Percentiles rank a stretch among this genome's conserved stretches.
Conservation (phyloP, 1,284 basidiomycete species). For the Microbotryum intermedium region DNA sequence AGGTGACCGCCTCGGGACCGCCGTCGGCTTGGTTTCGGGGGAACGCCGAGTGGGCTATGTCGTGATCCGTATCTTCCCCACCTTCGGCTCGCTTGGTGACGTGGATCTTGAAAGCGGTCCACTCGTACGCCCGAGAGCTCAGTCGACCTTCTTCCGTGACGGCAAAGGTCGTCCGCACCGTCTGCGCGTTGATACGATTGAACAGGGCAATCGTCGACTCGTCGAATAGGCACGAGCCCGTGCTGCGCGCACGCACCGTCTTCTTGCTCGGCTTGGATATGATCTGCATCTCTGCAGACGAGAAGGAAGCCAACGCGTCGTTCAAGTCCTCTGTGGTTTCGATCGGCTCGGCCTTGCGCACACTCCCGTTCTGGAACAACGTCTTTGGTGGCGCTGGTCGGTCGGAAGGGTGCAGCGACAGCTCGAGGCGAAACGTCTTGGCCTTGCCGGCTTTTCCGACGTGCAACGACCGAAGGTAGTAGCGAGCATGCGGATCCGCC, state of each 20-base stretch:
- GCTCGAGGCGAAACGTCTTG: slow-evolving; percentile 76
- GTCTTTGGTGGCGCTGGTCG: too few species aligned
- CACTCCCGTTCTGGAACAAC: slow-evolving; percentile 6
- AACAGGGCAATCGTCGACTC: slow-evolving; percentile 88
- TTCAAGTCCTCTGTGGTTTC: neutral
- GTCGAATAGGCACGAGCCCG: slow-evolving; percentile 79
- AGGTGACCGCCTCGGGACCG: slow-evolving; percentile 73
- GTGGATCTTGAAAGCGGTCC: slow-evolving; percentile 90
- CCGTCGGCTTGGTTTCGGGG: slow-evolving; percentile 31
- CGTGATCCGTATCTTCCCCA: slow-evolving; percentile 18
- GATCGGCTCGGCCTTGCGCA: slow-evolving; percentile 13
- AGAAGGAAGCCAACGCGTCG: slow-evolving; percentile 56
- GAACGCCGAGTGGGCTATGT: slow-evolving; percentile 7
- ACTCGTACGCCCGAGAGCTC: slow-evolving; percentile 74
- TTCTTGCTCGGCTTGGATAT: slow-evolving; percentile 97
- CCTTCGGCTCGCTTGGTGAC: slow-evolving; percentile 35
- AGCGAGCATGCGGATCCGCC: slow-evolving; percentile 52
- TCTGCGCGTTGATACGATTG: slow-evolving; percentile 94
- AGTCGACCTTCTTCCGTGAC: slow-evolving; percentile 74
- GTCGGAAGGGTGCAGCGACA: slow-evolving; percentile 42
- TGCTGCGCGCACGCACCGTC: slow-evolving; percentile 89
- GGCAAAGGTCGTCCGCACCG: slow-evolving; percentile 94
- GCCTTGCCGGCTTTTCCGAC: slow-evolving; percentile 72
- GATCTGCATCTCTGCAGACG: slow-evolving; percentile 82
- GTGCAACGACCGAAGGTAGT: slow-evolving; percentile 82